Evolutionary conservation across 2,329 filamentous ascomycete genomes (phyloP).

Genomic region (Monilinia aucupariae): DNA sequence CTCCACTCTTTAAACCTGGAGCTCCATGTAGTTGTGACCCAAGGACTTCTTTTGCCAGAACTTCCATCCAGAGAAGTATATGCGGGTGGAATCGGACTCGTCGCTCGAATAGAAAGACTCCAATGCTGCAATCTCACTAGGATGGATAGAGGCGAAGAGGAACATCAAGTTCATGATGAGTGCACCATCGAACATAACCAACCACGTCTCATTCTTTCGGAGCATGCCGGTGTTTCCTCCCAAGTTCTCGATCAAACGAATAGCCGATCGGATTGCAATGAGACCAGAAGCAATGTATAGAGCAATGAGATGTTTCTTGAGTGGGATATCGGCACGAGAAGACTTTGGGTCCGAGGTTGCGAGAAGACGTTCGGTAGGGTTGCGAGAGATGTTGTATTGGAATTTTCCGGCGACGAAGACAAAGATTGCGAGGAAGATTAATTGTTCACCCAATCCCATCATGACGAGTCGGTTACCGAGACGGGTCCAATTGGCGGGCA

Average conservation of each 20-base stretch:
- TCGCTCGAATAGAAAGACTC: not conserved
- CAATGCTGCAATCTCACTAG: slow-evolving; percentile 1
- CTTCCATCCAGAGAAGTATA: slow-evolving; percentile 7
- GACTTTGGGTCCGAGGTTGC: not conserved
- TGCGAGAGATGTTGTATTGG: slow-evolving; percentile 4
- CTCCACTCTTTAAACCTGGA: not conserved
- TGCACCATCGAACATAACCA: not conserved
- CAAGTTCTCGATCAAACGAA: slow-evolving; percentile 9
- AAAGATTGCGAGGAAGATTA: slow-evolving; percentile 3
- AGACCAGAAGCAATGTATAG: slow-evolving; percentile 5
- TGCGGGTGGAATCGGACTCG: not conserved
- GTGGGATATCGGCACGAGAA: not conserved
- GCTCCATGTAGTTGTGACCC: too few relatives aligned
- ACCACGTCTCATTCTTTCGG: not conserved
- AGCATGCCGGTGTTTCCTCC: not conserved
- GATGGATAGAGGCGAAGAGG: slow-evolving; percentile 4
- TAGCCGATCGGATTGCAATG: not conserved
- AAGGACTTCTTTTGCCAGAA: slow-evolving; percentile 4
- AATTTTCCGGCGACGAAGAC: slow-evolving; percentile 9
- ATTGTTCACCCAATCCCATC: slow-evolving; percentile 8
- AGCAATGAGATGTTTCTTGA: not conserved
- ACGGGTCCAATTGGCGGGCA: slow-evolving; percentile 1
- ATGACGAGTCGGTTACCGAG: slow-evolving; percentile 9
- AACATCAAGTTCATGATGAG: slow-evolving; percentile 11
- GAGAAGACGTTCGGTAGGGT: not conserved